Percentiles rank a stretch among this genome's conserved stretches.
phyloP scores from a whole-genome alignment of 495 filamentous ascomycete species.

The Friedmanniomyces endolithicus region DNA sequence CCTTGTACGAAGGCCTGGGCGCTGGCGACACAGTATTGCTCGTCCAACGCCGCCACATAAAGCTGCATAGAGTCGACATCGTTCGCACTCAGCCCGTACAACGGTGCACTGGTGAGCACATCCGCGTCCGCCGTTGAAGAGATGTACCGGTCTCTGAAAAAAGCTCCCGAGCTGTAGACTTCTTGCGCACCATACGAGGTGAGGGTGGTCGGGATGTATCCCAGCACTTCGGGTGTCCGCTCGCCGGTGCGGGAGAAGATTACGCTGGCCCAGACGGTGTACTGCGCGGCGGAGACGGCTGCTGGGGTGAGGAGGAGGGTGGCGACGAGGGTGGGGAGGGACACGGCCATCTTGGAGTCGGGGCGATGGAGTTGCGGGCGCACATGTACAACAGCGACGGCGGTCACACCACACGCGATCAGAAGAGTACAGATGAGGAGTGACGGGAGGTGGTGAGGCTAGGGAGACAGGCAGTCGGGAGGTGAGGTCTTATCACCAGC shows the following conservation, averaged over 20 bases:
- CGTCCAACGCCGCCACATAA: conserved; percentile 34
- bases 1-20: conserved; percentile 70
- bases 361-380: conserved; percentile 15
- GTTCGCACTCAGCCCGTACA: conserved; percentile 34
- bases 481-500: neutral
- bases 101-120: conserved; percentile 24
- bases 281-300: neutral
- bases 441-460: neutral
- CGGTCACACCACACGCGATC: neutral
- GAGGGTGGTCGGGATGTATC: conserved; percentile 38
- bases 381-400: neutral
- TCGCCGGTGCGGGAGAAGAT: conserved; percentile 67
- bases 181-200: conserved; percentile 60
- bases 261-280: conserved; percentile 31
- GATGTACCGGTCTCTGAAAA: conserved; percentile 23
- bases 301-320: neutral
- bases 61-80: conserved; percentile 38
- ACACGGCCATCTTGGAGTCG: no score
- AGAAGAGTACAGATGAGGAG: neutral
- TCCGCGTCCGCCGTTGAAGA: neutral
- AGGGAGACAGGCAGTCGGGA: neutral
- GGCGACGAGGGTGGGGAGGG: conserved; percentile 1
- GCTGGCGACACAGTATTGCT: conserved; percentile 43
- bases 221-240: conserved; percentile 45
- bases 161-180: conserved; percentile 45